Percentiles rank a stretch among this genome's conserved stretches.
Evolutionary conservation across 2,329 filamentous ascomycete species (phyloP).

Genomic region (Davidsoniella virescens): DNA sequence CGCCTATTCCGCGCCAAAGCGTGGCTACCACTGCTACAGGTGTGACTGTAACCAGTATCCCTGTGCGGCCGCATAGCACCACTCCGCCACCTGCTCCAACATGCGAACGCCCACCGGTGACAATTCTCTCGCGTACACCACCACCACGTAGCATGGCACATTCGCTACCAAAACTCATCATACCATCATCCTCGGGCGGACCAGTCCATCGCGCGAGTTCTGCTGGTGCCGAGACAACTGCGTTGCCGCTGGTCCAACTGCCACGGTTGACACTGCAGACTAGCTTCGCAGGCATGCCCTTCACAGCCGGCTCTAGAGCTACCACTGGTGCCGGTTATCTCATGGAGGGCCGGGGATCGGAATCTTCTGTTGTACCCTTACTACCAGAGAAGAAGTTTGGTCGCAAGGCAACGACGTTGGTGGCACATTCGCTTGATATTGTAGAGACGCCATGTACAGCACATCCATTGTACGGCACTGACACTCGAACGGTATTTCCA

Average conservation of each 20-base stretch:
- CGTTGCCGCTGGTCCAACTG: not conserved
- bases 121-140: constrained; percentile 7
- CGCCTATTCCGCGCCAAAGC: not conserved
- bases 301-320: too few species aligned
- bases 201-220: not conserved
- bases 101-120: constrained; percentile 8
- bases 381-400: not conserved
- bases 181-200: not conserved
- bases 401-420: not conserved
- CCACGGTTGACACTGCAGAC: constrained; percentile 1
- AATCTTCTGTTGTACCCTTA: too few species aligned
- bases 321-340: not conserved
- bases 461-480: not conserved
- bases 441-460: constrained; percentile 6
- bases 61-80: not conserved
- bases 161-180: constrained; percentile 6
- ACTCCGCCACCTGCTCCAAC: constrained; percentile 9
- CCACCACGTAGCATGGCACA: constrained; percentile 6
- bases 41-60: not conserved
- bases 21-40: not conserved
- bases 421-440: not conserved
- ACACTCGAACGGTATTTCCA: not conserved
- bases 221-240: not conserved
- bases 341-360: too few species aligned
- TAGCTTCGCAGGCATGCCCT: not conserved